Base-by-base conservation (phyloP, 192 early-diverging fungal species). In the Coemansia sp. region DNA sequence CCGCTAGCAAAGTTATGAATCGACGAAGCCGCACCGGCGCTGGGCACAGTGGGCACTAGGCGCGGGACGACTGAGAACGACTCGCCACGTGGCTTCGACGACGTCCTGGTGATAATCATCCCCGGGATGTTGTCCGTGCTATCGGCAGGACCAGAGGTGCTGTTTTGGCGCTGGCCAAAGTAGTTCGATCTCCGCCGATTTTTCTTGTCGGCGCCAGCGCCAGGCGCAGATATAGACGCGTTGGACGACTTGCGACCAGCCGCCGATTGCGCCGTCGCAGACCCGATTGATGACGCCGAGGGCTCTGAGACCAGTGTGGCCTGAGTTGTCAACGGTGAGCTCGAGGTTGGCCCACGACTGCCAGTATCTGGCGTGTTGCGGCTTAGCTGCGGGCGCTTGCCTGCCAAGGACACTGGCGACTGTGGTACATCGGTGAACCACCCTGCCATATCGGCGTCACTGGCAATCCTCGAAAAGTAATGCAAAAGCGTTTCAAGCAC, bases 391-490 rank as follows among this genome's bases (percentile, higher is more conserved):
- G 62, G 73, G 14, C 72, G 72, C 66, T 69, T 72, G 34, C 66
- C 70, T 2, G 67, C 44, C 44, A 81, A 23, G 39, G 79, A 70
- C 5, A 73, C 67, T 3, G 80, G 80, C 55, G 80, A 82, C 59
- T 74, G 75, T 4, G 75, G 80, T 4, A 71, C 65, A 21, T 82
- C 80, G 3, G 75, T 71, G 57, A 82, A 82, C 80, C 80, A 82
- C 25, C 80, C 72, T 8, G 70, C 72, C 68, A 77, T 76, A 36
- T 82, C 80, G 19, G 74, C 36, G 59, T 82, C 80, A 62, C 80
- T 70, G 11, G 80, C 74, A 45, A 82, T 48, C n/a, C 80, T 75
- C n/a, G 80, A 72, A 62, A 84, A 84, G 29, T 84, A 84, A 44
- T 72, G 69, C 75, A 78, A 67, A 4, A 75, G 50, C 19, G 29